Base-by-base conservation (phyloP, 192 early-diverging fungal genomes). In the Neocallimastix lanati region DNA sequence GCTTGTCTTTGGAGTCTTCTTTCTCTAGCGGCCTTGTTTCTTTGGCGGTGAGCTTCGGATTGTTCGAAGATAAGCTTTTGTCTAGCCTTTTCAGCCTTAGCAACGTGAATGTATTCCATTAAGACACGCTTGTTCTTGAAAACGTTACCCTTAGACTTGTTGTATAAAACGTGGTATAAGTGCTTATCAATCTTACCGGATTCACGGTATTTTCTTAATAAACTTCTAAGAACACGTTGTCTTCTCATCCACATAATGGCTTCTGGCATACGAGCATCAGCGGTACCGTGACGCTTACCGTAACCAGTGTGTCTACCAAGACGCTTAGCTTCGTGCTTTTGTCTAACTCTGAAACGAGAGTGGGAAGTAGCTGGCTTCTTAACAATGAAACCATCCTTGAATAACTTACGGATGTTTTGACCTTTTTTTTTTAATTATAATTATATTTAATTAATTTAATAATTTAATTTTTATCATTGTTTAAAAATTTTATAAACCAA, bases 51-150 rank as follows among this genome's bases (percentile, higher is more conserved):
- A 83, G 96, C 96, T 88, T 96, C 96, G 79, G 96, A 94, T 91
- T 98, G 96, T 88, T 98, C 96, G 78, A 91, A 90, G 80, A 98
- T 88, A 80, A 91, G 82, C 92, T 96, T 93, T 82, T 91, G 88
- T 90, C 96, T 93, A 80, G 92, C 87, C 88, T 97, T 95, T 90
- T 98, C 96, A 77, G 96, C 95, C 93, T 98, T 98, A 84, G 93
- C 94, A 91, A 96, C 97, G 92, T 97, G 95, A 88, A 98, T 98
- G 89, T 94, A 94, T 89, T 98, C 96, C 94, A 98, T 98, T 76
- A 98, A 86, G 81, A 98, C 96, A 88, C 96, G 94, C 93, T 98
- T 98, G 95, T 96, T 98, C 94, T 98, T 98, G 92, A 98, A 98
- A 80, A 95, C 95, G 89, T 96, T 97, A 96, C 96, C 96, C 94